phyloP scores from a whole-genome alignment of 2,329 filamentous ascomycete genomes.

The Thelonectria olida region DNA sequence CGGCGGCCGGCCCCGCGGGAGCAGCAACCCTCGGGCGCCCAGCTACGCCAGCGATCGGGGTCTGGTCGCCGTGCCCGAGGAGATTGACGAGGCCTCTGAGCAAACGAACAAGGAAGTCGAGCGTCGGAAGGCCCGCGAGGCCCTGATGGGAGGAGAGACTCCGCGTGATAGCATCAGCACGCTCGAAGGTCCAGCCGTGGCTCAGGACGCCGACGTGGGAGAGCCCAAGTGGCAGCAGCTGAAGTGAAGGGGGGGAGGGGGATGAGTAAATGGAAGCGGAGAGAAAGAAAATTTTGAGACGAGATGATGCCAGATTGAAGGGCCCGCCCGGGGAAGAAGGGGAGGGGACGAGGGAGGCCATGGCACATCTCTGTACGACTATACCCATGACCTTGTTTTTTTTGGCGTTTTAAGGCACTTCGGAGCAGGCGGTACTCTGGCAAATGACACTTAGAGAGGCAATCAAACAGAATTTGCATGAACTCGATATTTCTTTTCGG shows the following conservation, averaged over 20 bases:
- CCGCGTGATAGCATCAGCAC: conserved; percentile 32
- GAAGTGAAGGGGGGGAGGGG: conserved; percentile 41
- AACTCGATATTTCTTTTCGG: background rate
- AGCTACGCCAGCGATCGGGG: conserved; percentile 51
- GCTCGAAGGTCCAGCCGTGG: conserved; percentile 24
- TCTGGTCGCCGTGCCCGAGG: conserved; percentile 52
- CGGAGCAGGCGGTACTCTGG: conserved; percentile 17
- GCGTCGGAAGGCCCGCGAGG: conserved; percentile 39
- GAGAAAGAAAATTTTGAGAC: background rate
- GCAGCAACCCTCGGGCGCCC: conserved; percentile 40
- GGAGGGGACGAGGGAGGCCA: background rate
- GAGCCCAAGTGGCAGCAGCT: too few species aligned
- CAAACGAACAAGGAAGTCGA: conserved; percentile 25
- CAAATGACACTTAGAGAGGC: conserved; percentile 12
- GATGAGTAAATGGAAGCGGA: conserved; percentile 8
- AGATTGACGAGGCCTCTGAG: conserved; percentile 43
- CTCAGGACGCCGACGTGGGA: conserved; percentile 39
- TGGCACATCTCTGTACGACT: conserved; percentile 31
- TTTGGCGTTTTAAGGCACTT: conserved; percentile 30
- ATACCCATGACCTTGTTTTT: conserved; percentile 34
- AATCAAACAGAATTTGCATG: conserved; percentile 7
- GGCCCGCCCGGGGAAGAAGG: conserved; percentile 15
- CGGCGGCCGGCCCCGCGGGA: conserved; percentile 35
- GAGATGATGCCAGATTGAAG: conserved; percentile 6
- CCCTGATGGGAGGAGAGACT: conserved; percentile 40